These are phyloP conservation scores for Lipomyces orientalis DNA, from an alignment of 805 yeast genomes.

Conservation along the genomic window DNA sequence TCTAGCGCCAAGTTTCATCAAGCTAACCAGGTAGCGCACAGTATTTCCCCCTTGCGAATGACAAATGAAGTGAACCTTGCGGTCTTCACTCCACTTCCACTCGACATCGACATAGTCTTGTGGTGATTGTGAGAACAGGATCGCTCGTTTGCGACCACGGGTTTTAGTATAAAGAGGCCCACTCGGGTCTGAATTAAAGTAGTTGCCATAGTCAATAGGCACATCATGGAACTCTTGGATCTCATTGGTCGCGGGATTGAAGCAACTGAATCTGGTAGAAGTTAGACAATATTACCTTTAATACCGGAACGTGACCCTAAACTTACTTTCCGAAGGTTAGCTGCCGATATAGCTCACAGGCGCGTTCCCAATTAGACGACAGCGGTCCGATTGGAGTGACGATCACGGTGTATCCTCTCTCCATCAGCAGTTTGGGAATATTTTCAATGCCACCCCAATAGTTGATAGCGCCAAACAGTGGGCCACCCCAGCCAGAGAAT, in stretches of 20 bases:
- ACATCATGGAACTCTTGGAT: not conserved
- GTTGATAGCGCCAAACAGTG: not conserved
- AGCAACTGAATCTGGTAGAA: not conserved
- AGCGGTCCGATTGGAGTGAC: slow-evolving; percentile 3
- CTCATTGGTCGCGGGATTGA: not conserved
- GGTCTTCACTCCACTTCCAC: not conserved
- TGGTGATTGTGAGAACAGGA: slow-evolving; percentile 1
- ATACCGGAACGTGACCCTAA: not conserved
- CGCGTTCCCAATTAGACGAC: slow-evolving; percentile 3
- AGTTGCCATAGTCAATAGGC: not conserved
- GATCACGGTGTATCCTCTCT: slow-evolving; percentile 1
- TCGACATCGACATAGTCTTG: not conserved
- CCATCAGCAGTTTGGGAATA: not conserved
- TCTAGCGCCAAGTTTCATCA: not conserved
- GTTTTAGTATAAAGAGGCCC: not conserved
- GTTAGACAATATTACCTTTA: not conserved
- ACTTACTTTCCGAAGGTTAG: slow-evolving; percentile 3
- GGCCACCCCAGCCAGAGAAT: not conserved
- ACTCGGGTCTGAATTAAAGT: not conserved
- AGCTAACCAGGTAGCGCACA: not conserved
- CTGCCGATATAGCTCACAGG: slow-evolving; percentile 4
- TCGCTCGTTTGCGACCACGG: not conserved
- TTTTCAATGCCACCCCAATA: slow-evolving; percentile 8
- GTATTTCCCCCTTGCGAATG: slow-evolving; percentile 6
- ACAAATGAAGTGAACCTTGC: slow-evolving; percentile 7